These are phyloP conservation scores for Thozetella sp. DNA, from an alignment of 495 filamentous ascomycete genomes.

Conservation along the genomic window DNA sequence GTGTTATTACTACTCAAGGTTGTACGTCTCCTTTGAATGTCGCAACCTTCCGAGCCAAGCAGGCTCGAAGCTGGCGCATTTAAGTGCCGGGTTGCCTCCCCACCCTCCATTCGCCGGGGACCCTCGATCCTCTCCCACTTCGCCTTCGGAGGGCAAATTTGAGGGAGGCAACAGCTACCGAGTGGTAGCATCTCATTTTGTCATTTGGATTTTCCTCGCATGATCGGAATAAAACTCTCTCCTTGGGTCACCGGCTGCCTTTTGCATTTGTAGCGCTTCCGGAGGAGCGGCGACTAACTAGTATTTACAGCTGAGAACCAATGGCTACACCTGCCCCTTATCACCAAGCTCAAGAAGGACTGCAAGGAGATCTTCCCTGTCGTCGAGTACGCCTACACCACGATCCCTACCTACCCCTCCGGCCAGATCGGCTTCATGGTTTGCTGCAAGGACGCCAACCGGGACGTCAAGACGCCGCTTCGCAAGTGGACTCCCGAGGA, in stretches of 20 bases:
- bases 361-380: constrained; percentile 97
- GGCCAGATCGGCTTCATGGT: constrained; percentile 99
- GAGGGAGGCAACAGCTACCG: constrained; percentile 20
- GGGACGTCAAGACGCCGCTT: constrained; percentile 81
- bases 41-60: constrained; percentile 29
- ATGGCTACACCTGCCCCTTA: constrained; percentile 94
- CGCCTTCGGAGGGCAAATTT: no score
- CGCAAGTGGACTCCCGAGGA: constrained; percentile 81
- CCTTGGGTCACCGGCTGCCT: constrained; percentile 6
- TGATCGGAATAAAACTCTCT: constrained; percentile 6
- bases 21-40: constrained; percentile 81
- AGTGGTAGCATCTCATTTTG: constrained; percentile 23
- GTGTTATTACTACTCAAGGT: constrained; percentile 99
- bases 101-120: neutral
- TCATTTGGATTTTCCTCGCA: constrained; percentile 7
- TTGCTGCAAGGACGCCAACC: constrained; percentile 88
- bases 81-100: constrained; percentile 20
- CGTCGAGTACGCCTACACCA: constrained; percentile 98
- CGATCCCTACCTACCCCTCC: constrained; percentile 98
- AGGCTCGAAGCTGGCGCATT: constrained; percentile 22
- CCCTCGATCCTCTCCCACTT: no score
- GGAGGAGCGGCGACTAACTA: constrained; percentile 25
- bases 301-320: constrained; percentile 85
- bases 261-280: constrained; percentile 7
- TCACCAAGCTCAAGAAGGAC: constrained; percentile 88